phyloP scores from a whole-genome alignment of 2,329 filamentous ascomycete genomes.

The Fusarium sp. region DNA sequence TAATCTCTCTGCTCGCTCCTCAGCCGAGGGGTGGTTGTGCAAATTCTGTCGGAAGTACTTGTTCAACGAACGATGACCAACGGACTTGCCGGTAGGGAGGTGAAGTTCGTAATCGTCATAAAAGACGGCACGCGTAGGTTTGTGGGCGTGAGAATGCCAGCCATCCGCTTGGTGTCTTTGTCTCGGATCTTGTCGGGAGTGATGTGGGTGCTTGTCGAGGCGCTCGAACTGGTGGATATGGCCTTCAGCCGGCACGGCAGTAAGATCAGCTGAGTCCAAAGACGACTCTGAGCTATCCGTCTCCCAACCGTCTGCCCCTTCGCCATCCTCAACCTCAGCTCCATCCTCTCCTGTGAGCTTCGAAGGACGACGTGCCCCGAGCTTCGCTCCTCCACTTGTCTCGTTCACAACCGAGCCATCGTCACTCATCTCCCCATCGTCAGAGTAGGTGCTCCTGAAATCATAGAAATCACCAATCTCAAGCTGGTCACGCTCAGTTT shows the following conservation, averaged over 20 bases:
- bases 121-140: slow-evolving; percentile 78
- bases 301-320: slow-evolving; percentile 86
- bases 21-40: slow-evolving; percentile 80
- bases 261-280: slow-evolving; percentile 85
- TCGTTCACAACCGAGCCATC: slow-evolving; percentile 56
- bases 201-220: slow-evolving; percentile 77
- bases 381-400: slow-evolving; percentile 70
- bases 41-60: slow-evolving; percentile 95
- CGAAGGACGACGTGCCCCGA: slow-evolving; percentile 68
- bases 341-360: slow-evolving; percentile 63
- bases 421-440: slow-evolving; percentile 73
- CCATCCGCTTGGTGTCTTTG: slow-evolving; percentile 80
- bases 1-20: slow-evolving; percentile 77
- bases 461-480: slow-evolving; percentile 98
- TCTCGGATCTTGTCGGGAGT: slow-evolving; percentile 75
- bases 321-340: slow-evolving; percentile 62
- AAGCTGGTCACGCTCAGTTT: slow-evolving; percentile 87
- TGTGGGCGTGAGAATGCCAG: slow-evolving; percentile 85
- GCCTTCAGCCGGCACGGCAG: slow-evolving; percentile 79
- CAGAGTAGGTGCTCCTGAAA: slow-evolving; percentile 94
- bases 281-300: slow-evolving; percentile 93
- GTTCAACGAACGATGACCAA: slow-evolving; percentile 88
- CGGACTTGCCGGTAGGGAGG: slow-evolving; percentile 86
- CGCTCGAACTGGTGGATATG: slow-evolving; percentile 77
- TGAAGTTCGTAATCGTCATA: slow-evolving; percentile 95